Conservation (phyloP, 202 grass and related monocot species). For the Saccharum hybrid region DNA sequence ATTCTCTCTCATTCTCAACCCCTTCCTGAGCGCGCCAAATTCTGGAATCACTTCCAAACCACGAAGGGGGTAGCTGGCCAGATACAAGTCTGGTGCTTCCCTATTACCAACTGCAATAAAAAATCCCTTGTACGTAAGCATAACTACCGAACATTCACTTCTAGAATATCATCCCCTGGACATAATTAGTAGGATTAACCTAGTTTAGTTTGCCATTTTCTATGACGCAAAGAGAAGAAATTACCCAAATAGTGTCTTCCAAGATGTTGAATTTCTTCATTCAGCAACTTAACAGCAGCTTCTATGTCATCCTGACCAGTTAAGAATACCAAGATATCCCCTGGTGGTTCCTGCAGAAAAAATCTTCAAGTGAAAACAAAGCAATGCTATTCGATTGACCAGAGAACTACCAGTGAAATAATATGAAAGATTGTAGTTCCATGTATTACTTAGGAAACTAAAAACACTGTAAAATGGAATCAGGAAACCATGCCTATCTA, state of each 20-base stretch:
- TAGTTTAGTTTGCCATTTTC: slow-evolving; percentile 18
- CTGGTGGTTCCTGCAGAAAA: too few species aligned
- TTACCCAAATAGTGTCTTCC: slow-evolving; percentile 58
- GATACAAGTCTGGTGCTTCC: not conserved
- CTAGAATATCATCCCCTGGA: slow-evolving; percentile 14
- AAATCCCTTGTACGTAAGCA: not conserved
- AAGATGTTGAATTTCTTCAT: too few species aligned
- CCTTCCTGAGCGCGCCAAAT: not conserved
- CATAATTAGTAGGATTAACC: slow-evolving; percentile 4
- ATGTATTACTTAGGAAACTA: too few species aligned
- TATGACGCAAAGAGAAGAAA: not conserved
- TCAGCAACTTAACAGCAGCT: too few species aligned
- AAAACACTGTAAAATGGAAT: too few species aligned
- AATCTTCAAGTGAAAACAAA: too few species aligned
- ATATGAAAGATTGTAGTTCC: too few species aligned
- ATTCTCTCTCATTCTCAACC: not conserved
- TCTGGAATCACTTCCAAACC: not conserved
- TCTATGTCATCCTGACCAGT: too few species aligned
- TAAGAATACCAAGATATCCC: too few species aligned
- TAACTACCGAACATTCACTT: not conserved
- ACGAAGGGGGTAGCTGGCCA: not conserved
- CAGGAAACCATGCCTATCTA: too few species aligned
- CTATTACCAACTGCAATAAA: slow-evolving; percentile 6
- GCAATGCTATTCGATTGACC: too few species aligned
- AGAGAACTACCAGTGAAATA: too few species aligned